Percentiles rank a stretch among this genome's conserved stretches.
Evolutionary conservation across 352 stramenopile genomes (phyloP).

Genomic region (Phytopythium montanum): DNA sequence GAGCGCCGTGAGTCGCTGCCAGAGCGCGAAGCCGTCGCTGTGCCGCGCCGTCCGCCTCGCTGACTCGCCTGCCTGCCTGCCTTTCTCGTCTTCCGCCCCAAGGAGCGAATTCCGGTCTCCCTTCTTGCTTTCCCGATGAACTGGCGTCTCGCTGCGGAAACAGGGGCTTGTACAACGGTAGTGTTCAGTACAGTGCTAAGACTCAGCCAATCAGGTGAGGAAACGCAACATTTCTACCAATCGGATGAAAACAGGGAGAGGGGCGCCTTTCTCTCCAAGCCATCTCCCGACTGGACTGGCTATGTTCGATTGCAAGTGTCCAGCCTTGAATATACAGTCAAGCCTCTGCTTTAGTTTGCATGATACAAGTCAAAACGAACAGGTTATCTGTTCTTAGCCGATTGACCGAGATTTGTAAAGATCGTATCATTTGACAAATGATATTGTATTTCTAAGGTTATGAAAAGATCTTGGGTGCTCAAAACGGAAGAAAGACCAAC

Average conservation of each 20-base stretch:
- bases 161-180: background rate
- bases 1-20: background rate
- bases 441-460: too few species aligned
- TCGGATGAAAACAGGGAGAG: background rate
- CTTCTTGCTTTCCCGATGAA: background rate
- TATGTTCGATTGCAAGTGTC: too few species aligned
- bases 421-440: too few species aligned
- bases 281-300: background rate
- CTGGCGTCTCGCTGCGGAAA: conserved; percentile 1
- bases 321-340: too few species aligned
- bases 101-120: background rate
- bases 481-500: too few species aligned
- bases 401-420: too few species aligned
- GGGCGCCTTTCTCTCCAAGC: background rate
- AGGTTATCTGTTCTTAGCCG: too few species aligned
- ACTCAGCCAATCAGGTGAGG: conserved; percentile 2
- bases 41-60: background rate
- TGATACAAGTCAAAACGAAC: too few species aligned
- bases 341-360: too few species aligned
- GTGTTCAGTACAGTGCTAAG: background rate
- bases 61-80: background rate
- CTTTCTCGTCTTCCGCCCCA: conserved; percentile 1
- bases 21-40: background rate
- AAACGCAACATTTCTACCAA: background rate
- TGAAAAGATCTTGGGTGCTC: too few species aligned